These are phyloP conservation scores for Prunus mongolica DNA, from an alignment of 306 rosid species.

Conservation along the genomic window DNA sequence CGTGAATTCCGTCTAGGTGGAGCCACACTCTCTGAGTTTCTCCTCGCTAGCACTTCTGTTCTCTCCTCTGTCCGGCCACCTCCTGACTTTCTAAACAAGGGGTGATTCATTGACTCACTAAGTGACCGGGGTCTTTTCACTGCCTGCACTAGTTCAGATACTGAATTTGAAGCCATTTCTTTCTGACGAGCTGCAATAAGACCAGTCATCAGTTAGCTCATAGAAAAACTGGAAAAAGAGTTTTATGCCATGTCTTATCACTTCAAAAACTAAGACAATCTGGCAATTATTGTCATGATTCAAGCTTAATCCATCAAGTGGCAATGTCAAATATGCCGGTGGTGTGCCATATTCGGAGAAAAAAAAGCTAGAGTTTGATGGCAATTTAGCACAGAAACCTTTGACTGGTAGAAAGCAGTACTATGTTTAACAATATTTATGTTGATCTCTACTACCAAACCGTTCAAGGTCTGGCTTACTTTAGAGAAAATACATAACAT, in stretches of 20 bases:
- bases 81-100: constrained; percentile 51
- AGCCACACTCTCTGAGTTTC: constrained; percentile 61
- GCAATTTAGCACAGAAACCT: too few species aligned
- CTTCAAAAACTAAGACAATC: not conserved
- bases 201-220: constrained; percentile 20
- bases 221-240: not conserved
- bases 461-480: too few species aligned
- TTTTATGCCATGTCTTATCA: too few species aligned
- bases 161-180: constrained; percentile 71
- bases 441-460: not conserved
- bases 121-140: constrained; percentile 85
- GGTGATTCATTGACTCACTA: constrained; percentile 71
- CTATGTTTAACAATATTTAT: not conserved
- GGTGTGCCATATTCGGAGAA: not conserved
- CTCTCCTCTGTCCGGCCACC: constrained; percentile 33
- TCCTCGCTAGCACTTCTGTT: constrained; percentile 31
- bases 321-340: not conserved
- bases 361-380: not conserved
- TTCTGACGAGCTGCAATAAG: constrained; percentile 78
- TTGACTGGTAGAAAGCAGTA: not conserved
- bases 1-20: constrained; percentile 44
- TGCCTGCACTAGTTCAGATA: constrained; percentile 63
- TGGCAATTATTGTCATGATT: not conserved
- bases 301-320: not conserved
- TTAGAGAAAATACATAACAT: too few species aligned